phyloP scores from a whole-genome alignment of 257 asterid genomes.

The Knoxia roxburghii region DNA sequence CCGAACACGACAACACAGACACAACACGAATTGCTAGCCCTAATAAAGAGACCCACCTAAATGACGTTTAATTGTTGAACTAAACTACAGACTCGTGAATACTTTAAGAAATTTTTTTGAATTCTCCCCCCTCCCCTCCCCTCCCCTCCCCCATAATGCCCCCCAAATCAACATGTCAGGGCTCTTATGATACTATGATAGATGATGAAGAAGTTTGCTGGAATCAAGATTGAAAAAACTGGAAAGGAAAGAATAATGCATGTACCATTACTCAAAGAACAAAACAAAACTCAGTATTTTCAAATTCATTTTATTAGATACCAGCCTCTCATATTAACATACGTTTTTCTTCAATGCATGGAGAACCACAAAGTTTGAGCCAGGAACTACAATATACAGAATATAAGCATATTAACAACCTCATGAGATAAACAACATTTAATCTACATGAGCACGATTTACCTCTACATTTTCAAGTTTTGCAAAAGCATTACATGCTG shows the following conservation, averaged over 20 bases:
- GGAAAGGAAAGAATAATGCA: neutral
- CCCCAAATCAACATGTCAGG: no score
- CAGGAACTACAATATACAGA: neutral
- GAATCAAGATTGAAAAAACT: neutral
- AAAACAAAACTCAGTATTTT: neutral
- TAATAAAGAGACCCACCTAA: no score
- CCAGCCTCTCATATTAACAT: neutral
- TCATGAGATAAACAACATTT: no score
- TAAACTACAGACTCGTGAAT: no score
- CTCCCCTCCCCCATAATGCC: neutral
- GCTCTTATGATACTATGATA: neutral
- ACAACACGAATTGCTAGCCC: no score
- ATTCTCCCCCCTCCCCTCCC: no score
- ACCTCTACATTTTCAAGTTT: conserved; percentile 76
- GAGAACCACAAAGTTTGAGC: neutral
- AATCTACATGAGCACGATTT: conserved; percentile 5
- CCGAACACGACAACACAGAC: no score
- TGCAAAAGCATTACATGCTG: conserved; percentile 78
- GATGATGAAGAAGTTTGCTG: neutral
- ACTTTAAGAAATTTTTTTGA: no score
- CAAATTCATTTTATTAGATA: neutral
- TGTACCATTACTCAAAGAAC: neutral
- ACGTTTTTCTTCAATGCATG: no score
- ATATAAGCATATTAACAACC: no score
- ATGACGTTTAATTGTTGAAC: no score